Conservation (phyloP, 2,329 filamentous ascomycete genomes). For the Colletotrichum karsti region DNA sequence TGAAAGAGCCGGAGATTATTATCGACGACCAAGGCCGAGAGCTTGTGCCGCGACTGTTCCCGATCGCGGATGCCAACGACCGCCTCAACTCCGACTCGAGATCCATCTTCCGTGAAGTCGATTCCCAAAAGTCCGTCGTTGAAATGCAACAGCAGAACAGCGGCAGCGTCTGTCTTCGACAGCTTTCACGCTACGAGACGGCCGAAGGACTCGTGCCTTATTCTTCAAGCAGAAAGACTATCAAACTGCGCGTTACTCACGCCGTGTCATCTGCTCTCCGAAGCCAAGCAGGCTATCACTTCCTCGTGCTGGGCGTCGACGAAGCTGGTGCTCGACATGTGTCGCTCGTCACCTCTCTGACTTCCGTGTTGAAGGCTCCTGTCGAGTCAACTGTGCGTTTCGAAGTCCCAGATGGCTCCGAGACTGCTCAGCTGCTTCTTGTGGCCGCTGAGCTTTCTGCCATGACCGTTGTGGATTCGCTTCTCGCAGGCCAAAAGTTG, state of each 20-base stretch:
- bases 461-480: not conserved
- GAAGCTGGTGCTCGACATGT: not conserved
- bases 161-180: not conserved
- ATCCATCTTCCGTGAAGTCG: not conserved
- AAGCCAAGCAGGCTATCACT: not conserved
- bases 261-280: not conserved
- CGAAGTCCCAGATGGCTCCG: not conserved
- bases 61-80: not conserved
- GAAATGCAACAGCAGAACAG: not conserved
- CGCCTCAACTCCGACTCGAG: not conserved
- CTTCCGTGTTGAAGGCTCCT: not conserved
- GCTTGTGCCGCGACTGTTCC: constrained; percentile 5
- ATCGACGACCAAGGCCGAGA: not conserved
- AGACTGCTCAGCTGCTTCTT: not conserved
- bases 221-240: not conserved
- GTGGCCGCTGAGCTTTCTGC: not conserved
- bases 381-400: not conserved
- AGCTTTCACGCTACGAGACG: not conserved
- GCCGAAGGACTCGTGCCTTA: not conserved
- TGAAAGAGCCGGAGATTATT: constrained; percentile 7
- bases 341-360: not conserved
- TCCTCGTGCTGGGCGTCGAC: not conserved
- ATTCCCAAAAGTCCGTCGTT: not conserved
- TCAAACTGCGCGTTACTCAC: not conserved
- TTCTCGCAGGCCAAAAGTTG: not conserved